Percentiles rank a stretch among this genome's conserved stretches.
These are phyloP conservation scores for Plasmodium sp. DNA, from an alignment of 169 alveolate species.

Conservation along the genomic window DNA sequence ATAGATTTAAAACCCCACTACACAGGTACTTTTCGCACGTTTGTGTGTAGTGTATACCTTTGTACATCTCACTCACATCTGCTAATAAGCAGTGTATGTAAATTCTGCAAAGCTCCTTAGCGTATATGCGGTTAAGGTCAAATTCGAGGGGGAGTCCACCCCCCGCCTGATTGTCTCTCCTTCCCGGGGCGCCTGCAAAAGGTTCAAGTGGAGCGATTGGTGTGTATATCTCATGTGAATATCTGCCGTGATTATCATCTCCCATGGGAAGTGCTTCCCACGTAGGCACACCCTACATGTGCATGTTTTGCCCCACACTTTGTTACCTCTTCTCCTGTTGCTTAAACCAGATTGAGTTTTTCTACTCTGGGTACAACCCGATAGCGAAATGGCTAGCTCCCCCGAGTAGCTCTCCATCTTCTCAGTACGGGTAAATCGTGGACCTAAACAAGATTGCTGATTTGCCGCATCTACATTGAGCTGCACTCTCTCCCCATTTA, in stretches of 20 bases:
- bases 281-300: background rate
- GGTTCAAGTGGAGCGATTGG: background rate
- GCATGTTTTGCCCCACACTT: background rate
- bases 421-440: background rate
- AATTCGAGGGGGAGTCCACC: background rate
- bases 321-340: background rate
- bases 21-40: conserved; percentile 50
- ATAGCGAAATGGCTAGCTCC: background rate
- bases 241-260: background rate
- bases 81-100: conserved; percentile 54
- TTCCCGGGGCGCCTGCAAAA: background rate
- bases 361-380: background rate
- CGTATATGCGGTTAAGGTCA: conserved; percentile 1
- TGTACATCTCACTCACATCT: conserved; percentile 42
- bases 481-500: background rate
- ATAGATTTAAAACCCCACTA: conserved; percentile 14
- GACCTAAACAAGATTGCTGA: background rate
- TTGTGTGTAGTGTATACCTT: background rate
- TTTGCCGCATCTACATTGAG: background rate
- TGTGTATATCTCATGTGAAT: background rate
- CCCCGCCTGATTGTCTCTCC: background rate
- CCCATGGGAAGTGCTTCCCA: background rate
- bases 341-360: background rate
- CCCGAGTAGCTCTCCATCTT: background rate
- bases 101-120: conserved; percentile 29